Base-by-base conservation (phyloP, 2,329 filamentous ascomycete species). In the Myriosclerotinia scirpicola region DNA sequence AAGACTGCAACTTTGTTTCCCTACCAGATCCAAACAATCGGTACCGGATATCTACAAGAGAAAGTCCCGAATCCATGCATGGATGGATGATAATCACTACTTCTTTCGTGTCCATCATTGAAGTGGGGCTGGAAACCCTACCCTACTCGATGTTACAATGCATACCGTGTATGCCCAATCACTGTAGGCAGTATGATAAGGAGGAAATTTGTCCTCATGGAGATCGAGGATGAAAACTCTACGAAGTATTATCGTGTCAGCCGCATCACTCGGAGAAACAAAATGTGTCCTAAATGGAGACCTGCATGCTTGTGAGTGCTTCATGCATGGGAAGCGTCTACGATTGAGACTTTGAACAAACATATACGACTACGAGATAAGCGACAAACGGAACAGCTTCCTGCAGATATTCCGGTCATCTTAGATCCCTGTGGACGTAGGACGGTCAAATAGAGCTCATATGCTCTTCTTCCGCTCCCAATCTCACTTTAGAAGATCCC, bases 401-500 rank as follows among this genome's bases (percentile, higher is more conserved):
- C 34, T 26, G 14, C 44, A 40, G 44, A 50, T 38, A 26, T 26
- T 26, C n/a, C 1, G 34, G 5, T 26, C 14, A 12, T 52, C 54
- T 42, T 17, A 50, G 44, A 15, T 40, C 44, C 50, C n/a, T 22
- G 20, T 38, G 30, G 14, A 15, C 1, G 22, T 38, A 34, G 36
- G 34, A 12, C 38, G n/a, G 14, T 26, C 12, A 14, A 50, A 36
- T 50, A 14, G 50, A 59, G n/a, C 50, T 22, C 34, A 60, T 9
- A 36, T 6, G 8, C 34, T 40, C 46, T 38, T 36, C 34, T 40
- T 2, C 14, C 3, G 14, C 50, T 15, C 11, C 8, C 12, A 2
- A 7, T 26, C 6, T 61, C 34, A 50, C n/a, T 79, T 77, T 69
- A 84, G 73, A 67, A 85, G 84, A 63, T 77, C 78, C 0, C 83